Base-by-base conservation (phyloP, 768 basidiomycete genomes). In the Gymnopilus dilepis region DNA sequence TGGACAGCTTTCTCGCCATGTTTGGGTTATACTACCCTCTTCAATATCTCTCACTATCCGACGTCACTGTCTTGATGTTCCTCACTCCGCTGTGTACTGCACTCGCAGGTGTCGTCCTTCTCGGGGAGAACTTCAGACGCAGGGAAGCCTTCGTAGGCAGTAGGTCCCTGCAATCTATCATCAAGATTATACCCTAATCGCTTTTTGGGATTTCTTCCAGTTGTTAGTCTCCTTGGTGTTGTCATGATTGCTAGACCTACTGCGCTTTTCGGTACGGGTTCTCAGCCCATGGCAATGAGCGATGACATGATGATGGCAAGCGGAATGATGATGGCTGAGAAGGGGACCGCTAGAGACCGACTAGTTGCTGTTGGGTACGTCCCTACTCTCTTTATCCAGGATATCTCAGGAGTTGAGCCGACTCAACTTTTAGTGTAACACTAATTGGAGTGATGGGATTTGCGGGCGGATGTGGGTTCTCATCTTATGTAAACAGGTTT, bases 241-340 rank as follows among this genome's bases (percentile, higher is more conserved):
- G 71, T 95, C 19, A 77, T 95, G 9, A 92, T 97, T 55, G 91
- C 94, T 9, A 81, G 92, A 34, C 95, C 94, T 0, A 76, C 81
- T 0, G 85, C 86, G 58, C 65, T 97, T 12, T 95, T 97, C 65
- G 89, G 88, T 11, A 50, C 56, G 21, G 38, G 47, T 38, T 22
- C 51, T 40, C 45, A 63, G 57, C 21, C 13, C 50, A 11, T 53
- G 22, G 13, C 38, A 9, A 34, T 45, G 51, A 38, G 24, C 28
- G 55, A 55, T 22, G 61, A 62, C 43, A 50, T 17, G 38, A 56
- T 56, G 13, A 45, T 47, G 2, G 22, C 24, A n/a, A 13, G 51
- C 12, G 43, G 47, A 11, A 28, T 74, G 79, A 69, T 73, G 38
- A 41, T 53, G 21, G 42, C 56, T 1, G 70, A 70, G 8, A 69